Evolutionary conservation across 352 stramenopile species (phyloP).

Genomic region (Globisporangium parvum): DNA sequence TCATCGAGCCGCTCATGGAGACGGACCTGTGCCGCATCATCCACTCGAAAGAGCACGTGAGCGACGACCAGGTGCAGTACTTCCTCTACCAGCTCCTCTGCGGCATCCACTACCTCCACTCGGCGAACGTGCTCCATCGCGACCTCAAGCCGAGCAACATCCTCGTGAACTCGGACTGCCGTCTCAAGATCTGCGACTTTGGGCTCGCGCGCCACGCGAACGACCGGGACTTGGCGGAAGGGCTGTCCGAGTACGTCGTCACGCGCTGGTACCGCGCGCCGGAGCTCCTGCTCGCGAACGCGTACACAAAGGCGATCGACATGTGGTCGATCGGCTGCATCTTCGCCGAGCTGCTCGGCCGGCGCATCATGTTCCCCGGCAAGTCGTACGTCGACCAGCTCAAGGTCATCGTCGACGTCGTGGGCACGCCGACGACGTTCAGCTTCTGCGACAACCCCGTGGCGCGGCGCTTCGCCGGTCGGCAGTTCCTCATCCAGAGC

Average conservation of each 20-base stretch:
- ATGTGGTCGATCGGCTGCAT: conserved; percentile 99
- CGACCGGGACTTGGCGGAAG: conserved; percentile 73
- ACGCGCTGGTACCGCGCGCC: conserved; percentile 91
- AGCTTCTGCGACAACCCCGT: conserved; percentile 84
- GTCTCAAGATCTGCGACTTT: conserved; percentile 87
- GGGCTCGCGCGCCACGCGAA: conserved; percentile 78
- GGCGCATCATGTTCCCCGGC: conserved; percentile 79
- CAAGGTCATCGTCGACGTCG: conserved; percentile 83
- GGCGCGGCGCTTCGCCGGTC: conserved; percentile 71
- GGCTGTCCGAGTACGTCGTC: conserved; percentile 91
- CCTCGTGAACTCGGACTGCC: conserved; percentile 92
- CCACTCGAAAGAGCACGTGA: conserved; percentile 86
- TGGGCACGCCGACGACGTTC: conserved; percentile 80
- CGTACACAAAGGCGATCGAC: conserved; percentile 87
- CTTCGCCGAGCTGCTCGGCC: conserved; percentile 96
- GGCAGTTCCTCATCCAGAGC: conserved; percentile 77
- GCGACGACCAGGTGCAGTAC: conserved; percentile 94
- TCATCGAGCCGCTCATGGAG: conserved; percentile 97
- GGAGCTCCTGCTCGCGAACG: conserved; percentile 76
- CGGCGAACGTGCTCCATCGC: conserved; percentile 92
- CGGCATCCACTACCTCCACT: conserved; percentile 95
- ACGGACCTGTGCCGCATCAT: conserved; percentile 92
- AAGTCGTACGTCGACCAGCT: conserved; percentile 86
- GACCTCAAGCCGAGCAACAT: conserved; percentile 98
- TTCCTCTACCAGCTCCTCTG: conserved; percentile 96